Percentiles rank a stretch among this genome's conserved stretches.
Evolutionary conservation across 192 early-diverging fungal genomes (phyloP).

Genomic region (Gaertneriomyces semiglobifer): DNA sequence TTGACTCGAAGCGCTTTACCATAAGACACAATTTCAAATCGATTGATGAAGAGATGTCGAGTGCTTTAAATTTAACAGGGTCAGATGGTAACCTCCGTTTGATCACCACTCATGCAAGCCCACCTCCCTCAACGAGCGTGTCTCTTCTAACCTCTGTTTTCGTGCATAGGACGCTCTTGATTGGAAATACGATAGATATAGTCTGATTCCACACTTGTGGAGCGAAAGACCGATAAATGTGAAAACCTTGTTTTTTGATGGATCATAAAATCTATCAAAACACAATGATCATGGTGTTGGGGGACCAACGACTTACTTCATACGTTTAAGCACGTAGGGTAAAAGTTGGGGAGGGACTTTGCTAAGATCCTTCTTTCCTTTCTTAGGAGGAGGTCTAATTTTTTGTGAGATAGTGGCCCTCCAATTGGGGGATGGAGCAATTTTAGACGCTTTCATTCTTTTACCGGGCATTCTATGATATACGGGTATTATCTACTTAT

Average conservation of each 20-base stretch:
- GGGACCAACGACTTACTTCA: neutral
- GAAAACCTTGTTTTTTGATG: no score
- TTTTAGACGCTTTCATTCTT: neutral
- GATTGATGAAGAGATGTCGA: neutral
- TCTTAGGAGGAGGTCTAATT: neutral
- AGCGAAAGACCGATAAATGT: no score
- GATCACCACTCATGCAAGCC: neutral
- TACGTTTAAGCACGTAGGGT: neutral
- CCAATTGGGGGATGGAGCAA: neutral
- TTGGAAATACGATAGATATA: no score
- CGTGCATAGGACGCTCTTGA: neutral
- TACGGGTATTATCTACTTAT: neutral
- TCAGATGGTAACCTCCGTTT: neutral
- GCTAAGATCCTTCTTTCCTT: neutral
- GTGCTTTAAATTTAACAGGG: neutral
- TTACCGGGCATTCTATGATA: neutral
- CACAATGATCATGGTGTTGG: no score
- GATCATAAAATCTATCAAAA: no score
- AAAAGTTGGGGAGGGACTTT: neutral
- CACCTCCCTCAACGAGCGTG: neutral
- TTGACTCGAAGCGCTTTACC: neutral
- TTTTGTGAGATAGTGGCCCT: neutral
- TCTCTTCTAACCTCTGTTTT: neutral
- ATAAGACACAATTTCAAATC: neutral
- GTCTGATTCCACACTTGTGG: no score